Conservation (phyloP, 345 rosid genomes). For the Syzygium jambos region DNA sequence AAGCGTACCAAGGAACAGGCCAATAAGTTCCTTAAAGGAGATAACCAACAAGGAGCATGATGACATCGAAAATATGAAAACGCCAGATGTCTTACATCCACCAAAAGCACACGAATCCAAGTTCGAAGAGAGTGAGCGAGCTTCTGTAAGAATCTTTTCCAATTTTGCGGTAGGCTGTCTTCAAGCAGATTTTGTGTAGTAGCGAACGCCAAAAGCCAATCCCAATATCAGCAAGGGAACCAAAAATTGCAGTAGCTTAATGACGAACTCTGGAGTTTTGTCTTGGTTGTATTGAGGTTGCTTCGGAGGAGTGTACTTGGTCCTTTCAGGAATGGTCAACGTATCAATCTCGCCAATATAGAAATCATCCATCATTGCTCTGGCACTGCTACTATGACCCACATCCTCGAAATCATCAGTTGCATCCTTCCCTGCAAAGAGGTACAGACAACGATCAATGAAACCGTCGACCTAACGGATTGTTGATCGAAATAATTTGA, state of each 20-base stretch:
- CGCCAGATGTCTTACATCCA: background rate
- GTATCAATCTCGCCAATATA: constrained; percentile 65
- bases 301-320: constrained; percentile 50
- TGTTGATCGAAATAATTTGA: background rate
- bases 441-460: background rate
- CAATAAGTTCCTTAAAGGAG: background rate
- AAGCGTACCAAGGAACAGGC: background rate
- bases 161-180: background rate
- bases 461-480: background rate
- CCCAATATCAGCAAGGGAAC: constrained; percentile 90
- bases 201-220: constrained; percentile 76
- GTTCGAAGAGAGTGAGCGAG: background rate
- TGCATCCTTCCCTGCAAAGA: constrained; percentile 72
- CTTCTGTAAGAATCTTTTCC: background rate
- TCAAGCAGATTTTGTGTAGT: constrained; percentile 50
- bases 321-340: constrained; percentile 49
- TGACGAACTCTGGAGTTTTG: constrained; percentile 57
- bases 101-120: background rate
- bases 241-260: constrained; percentile 80
- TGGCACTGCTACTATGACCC: constrained; percentile 79
- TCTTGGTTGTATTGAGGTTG: constrained; percentile 70
- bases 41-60: background rate
- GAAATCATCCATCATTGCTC: constrained; percentile 79
- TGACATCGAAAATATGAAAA: background rate
- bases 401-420: constrained; percentile 94